Evolutionary conservation across 768 basidiomycete species (phyloP).

Genomic region (Termitomyces sp.): DNA sequence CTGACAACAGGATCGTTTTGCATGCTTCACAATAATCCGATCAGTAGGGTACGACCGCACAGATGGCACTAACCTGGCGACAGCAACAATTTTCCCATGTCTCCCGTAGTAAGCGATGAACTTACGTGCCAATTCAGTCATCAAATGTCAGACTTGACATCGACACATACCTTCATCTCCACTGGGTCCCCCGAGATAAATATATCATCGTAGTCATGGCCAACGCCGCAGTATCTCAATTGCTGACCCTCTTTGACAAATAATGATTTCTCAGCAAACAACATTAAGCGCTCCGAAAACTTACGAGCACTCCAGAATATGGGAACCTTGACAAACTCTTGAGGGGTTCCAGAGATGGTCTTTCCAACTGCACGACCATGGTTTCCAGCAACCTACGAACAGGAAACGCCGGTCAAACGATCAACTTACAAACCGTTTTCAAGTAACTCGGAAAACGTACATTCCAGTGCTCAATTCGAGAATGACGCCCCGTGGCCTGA

Average conservation of each 20-base stretch:
- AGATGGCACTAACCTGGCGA: constrained; percentile 43
- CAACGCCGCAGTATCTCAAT: constrained; percentile 78
- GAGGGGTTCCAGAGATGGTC: constrained; percentile 58
- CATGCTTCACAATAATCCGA: constrained; percentile 42
- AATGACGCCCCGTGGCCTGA: constrained; percentile 44
- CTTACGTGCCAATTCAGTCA: constrained; percentile 24
- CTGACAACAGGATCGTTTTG: constrained; percentile 76
- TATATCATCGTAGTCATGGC: constrained; percentile 67
- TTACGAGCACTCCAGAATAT: constrained; percentile 88
- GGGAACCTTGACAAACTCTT: constrained; percentile 75
- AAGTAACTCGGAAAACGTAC: constrained; percentile 28
- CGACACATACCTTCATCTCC: constrained; percentile 61
- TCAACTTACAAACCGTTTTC: background rate
- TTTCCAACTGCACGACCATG: constrained; percentile 81
- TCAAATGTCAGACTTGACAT: background rate
- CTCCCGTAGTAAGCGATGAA: constrained; percentile 80
- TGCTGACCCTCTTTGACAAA: constrained; percentile 66
- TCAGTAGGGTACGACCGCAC: background rate
- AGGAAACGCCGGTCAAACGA: background rate
- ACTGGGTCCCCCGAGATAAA: constrained; percentile 69
- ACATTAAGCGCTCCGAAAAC: constrained; percentile 19
- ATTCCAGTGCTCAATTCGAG: constrained; percentile 89
- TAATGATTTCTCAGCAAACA: background rate
- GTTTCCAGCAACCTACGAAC: constrained; percentile 68
- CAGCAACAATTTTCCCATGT: constrained; percentile 56